These are phyloP conservation scores for Penicillium sp. DNA, from an alignment of 2,329 filamentous ascomycete genomes.

Conservation along the genomic window DNA sequence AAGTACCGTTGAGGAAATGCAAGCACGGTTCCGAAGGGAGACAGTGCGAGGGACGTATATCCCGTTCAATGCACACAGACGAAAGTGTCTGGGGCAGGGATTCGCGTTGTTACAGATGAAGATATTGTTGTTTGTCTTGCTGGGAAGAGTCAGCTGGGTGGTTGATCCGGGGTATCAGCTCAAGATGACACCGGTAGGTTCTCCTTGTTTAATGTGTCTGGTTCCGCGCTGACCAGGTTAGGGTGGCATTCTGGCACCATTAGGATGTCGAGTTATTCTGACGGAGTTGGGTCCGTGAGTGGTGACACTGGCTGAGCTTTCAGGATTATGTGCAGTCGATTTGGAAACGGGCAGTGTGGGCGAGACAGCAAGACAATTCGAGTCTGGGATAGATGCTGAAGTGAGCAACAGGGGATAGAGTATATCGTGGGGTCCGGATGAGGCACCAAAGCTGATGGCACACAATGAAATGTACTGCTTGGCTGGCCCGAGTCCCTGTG, in stretches of 20 bases:
- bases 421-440: too few species aligned
- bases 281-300: neutral
- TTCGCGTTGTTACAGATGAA: slow-evolving; percentile 33
- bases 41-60: slow-evolving; percentile 31
- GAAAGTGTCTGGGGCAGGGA: slow-evolving; percentile 32
- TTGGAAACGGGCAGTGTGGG: neutral
- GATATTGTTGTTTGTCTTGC: slow-evolving; percentile 25
- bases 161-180: slow-evolving; percentile 24
- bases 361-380: neutral
- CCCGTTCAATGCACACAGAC: slow-evolving; percentile 31
- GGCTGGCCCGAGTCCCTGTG: neutral
- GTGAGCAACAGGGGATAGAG: neutral
- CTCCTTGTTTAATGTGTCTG: neutral
- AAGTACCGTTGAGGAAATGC: slow-evolving; percentile 34
- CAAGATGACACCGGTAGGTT: slow-evolving; percentile 29
- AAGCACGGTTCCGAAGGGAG: slow-evolving; percentile 23
- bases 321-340: neutral
- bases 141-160: slow-evolving; percentile 20
- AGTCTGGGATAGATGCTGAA: neutral
- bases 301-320: neutral
- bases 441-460: too few species aligned
- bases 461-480: neutral
- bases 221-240: slow-evolving; percentile 12
- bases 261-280: slow-evolving; percentile 22
- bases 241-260: slow-evolving; percentile 28